phyloP scores from a whole-genome alignment of 129 eudicot genomes.

The Mikania micrantha region DNA sequence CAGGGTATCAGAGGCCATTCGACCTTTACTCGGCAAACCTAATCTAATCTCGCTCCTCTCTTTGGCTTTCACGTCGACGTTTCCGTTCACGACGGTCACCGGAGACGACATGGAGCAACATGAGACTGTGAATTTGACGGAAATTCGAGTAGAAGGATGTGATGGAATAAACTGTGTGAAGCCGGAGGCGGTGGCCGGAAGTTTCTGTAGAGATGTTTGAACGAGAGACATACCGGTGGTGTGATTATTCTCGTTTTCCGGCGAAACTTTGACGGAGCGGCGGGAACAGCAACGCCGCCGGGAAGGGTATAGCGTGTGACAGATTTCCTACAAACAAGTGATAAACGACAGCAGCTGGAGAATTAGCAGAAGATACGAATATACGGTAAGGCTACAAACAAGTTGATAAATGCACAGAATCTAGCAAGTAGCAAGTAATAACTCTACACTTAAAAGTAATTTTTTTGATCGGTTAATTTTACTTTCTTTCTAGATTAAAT shows the following conservation, averaged over 20 bases:
- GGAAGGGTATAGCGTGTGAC: background rate
- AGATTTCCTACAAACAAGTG: background rate
- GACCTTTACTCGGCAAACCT: slow-evolving; percentile 91
- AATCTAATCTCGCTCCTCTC: slow-evolving; percentile 62
- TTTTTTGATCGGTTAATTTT: too few species aligned
- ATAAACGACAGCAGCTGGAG: background rate
- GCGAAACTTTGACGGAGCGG: slow-evolving; percentile 2
- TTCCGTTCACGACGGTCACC: slow-evolving; percentile 45
- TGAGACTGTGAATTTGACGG: slow-evolving; percentile 43
- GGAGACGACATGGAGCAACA: slow-evolving; percentile 55
- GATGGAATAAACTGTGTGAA: slow-evolving; percentile 14
- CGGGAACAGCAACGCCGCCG: slow-evolving; percentile 9
- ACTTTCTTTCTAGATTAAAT: too few species aligned
- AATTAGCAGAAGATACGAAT: background rate
- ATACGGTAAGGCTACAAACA: too few species aligned
- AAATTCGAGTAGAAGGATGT: slow-evolving; percentile 8
- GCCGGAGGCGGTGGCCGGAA: slow-evolving; percentile 15
- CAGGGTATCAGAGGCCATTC: slow-evolving; percentile 78
- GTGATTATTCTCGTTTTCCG: background rate
- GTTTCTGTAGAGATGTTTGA: slow-evolving; percentile 38
- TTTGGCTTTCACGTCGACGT: slow-evolving; percentile 16
- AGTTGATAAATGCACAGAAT: too few species aligned
- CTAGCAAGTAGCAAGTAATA: too few species aligned
- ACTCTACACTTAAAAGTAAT: too few species aligned
- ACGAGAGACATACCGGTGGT: slow-evolving; percentile 33